Evolutionary conservation across 768 basidiomycete genomes (phyloP).

Genomic region (Coprinopsis strossmayeri): DNA sequence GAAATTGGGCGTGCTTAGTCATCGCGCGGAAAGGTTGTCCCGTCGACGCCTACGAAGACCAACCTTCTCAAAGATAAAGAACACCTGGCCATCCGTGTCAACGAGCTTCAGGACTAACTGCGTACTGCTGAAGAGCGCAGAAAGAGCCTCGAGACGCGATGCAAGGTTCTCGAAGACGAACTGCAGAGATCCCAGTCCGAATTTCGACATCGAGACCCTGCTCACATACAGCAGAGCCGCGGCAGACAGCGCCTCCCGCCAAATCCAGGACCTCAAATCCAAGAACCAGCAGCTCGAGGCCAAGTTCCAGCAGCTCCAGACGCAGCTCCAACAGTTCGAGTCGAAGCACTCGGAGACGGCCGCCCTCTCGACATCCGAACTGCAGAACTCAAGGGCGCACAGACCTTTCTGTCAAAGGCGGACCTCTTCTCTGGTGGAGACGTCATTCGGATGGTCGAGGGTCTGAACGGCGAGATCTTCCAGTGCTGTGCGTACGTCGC

Average conservation of each 20-base stretch:
- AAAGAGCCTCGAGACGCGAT: not conserved
- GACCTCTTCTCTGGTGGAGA: conserved; percentile 40
- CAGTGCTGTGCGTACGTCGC: conserved; percentile 41
- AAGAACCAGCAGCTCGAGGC: not conserved
- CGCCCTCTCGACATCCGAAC: conserved; percentile 21
- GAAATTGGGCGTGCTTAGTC: too few species aligned
- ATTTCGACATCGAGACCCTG: not conserved
- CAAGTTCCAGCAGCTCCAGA: not conserved
- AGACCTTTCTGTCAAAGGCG: conserved; percentile 37
- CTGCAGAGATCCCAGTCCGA: not conserved
- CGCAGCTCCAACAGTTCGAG: not conserved
- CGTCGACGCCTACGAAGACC: too few species aligned
- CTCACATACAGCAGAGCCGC: not conserved
- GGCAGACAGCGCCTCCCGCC: not conserved
- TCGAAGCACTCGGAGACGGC: not conserved
- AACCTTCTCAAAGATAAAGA: not conserved
- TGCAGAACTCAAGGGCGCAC: conserved; percentile 34
- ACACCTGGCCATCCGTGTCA: not conserved
- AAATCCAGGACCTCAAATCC: not conserved
- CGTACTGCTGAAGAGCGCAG: not conserved
- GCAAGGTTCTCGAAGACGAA: not conserved
- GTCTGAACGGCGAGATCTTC: conserved; percentile 42
- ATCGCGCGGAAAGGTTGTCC: too few species aligned
- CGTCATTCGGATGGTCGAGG: conserved; percentile 30
- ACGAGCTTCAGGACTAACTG: not conserved